phyloP scores from a whole-genome alignment of 208 protist genomes.

The Trypanosomatidae sp. region DNA sequence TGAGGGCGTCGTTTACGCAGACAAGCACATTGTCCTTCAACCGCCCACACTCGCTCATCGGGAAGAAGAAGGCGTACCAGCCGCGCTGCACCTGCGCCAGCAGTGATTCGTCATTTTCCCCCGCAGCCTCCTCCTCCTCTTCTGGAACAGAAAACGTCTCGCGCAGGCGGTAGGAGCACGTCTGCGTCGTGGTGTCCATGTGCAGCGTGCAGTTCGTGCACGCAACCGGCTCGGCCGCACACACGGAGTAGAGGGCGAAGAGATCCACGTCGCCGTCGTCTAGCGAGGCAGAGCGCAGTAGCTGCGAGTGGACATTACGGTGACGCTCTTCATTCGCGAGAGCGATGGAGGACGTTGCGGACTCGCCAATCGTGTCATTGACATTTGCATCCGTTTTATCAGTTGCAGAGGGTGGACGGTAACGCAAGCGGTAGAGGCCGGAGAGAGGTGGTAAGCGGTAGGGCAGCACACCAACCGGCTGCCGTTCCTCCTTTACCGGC shows the following conservation, averaged over 20 bases:
- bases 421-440: slow-evolving; percentile 30
- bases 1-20: slow-evolving; percentile 28
- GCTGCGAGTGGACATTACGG: slow-evolving; percentile 6
- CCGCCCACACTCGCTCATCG: slow-evolving; percentile 59
- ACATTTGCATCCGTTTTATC: no score
- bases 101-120: no score
- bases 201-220: slow-evolving; percentile 30
- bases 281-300: slow-evolving; percentile 10
- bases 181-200: slow-evolving; percentile 41
- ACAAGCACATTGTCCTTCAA: slow-evolving; percentile 39
- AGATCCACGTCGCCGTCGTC: slow-evolving; percentile 21
- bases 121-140: no score
- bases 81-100: not conserved
- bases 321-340: no score
- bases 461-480: slow-evolving; percentile 16
- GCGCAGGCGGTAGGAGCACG: slow-evolving; percentile 40
- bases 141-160: slow-evolving; percentile 31
- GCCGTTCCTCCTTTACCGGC: no score
- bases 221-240: slow-evolving; percentile 20
- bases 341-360: not conserved
- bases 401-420: no score
- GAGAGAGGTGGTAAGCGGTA: slow-evolving; percentile 26
- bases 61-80: slow-evolving; percentile 60
- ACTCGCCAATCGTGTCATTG: not conserved
- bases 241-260: slow-evolving; percentile 32